Conservation (phyloP, 352 stramenopile genomes). For the Peronospora belbahrii region DNA sequence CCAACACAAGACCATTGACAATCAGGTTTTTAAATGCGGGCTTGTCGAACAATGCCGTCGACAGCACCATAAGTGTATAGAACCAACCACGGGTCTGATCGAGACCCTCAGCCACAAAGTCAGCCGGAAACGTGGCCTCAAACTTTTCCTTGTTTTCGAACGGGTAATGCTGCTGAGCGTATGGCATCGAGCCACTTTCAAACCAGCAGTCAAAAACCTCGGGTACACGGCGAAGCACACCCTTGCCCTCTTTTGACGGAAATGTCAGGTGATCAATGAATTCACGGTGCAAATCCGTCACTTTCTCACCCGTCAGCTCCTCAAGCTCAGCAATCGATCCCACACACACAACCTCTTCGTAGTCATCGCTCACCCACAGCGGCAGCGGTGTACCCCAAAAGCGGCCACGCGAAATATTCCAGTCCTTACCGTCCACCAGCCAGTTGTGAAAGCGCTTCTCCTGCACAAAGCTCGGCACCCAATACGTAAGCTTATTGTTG, state of each 20-base stretch:
- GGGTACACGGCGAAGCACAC: conserved; percentile 75
- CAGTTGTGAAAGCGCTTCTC: conserved; percentile 99
- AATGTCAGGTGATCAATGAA: conserved; percentile 98
- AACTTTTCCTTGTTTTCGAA: conserved; percentile 99
- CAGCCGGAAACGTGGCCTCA: conserved; percentile 94
- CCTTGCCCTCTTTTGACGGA: conserved; percentile 90
- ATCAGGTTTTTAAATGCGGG: conserved; percentile 99
- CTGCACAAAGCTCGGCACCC: conserved; percentile 90
- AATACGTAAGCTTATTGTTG: conserved; percentile 84
- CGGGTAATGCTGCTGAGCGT: conserved; percentile 99
- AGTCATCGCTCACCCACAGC: conserved; percentile 97
- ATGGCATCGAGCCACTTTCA: conserved; percentile 98
- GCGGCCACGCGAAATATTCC: conserved; percentile 96
- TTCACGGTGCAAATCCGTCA: conserved; percentile 96
- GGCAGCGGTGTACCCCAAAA: conserved; percentile 99
- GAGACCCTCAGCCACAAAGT: conserved; percentile 99
- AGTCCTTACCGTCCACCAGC: conserved; percentile 97
- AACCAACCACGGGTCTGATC: conserved; percentile 99
- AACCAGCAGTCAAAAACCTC: conserved; percentile 99
- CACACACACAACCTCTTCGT: conserved; percentile 95
- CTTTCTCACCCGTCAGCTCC: conserved; percentile 88
- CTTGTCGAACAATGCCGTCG: conserved; percentile 98
- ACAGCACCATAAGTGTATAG: conserved; percentile 99
- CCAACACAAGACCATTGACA: conserved; percentile 98
- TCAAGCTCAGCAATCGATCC: conserved; percentile 95